Evolutionary conservation across 2,329 filamentous ascomycete species (phyloP), one percentile per base, ranked within the genome.

Genomic region (Sarocladiaceae sp.): DNA sequence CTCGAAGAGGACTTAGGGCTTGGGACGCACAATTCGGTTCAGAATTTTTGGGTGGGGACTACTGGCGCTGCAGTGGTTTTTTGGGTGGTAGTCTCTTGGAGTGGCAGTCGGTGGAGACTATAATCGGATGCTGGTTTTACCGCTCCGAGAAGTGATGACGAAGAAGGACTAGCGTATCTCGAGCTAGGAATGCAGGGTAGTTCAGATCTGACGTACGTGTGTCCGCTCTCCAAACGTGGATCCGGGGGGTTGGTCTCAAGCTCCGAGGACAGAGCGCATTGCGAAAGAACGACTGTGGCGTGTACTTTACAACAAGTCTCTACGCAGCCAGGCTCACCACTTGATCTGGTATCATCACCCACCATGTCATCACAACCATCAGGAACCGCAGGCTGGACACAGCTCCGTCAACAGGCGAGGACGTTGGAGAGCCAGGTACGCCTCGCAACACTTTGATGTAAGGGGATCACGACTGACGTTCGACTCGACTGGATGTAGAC

Each of bases 331-430:
- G n/a, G n/a, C n/a, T n/a, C n/a, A n/a, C n/a, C n/a, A 44, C 21
- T 29, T 6, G 10, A 47, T 20, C 24, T 11, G 19, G 21, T 26
- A 32, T 15, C 29, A 26, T 19, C 43, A 21, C 37, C n/a, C 45
- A 35, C 42, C 43, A 51, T 49, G 39, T 44, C 45, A 47, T 50
- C 47, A 45, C 45, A 48, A 53, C 64, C 70, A 47, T 67, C 71
- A 35, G 69, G 76, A 51, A 80, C 67, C 50, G 73, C 77, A 51
- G 83, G 89, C 68, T 98, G 93, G 93, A 83, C 88, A 58, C 89
- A 96, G 69, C 76, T 97, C 54, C 86, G 93, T 57, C 89, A 96
- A 63, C 91, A 97, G 68, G 88, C 89, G 49, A 78, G 93, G 57
- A 80, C 82, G 34, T 73, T 96, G 50, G 93, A 98, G 66, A 88